Evolutionary conservation across 345 rosid genomes (phyloP).

Genomic region (Geranium rotundifolium): DNA sequence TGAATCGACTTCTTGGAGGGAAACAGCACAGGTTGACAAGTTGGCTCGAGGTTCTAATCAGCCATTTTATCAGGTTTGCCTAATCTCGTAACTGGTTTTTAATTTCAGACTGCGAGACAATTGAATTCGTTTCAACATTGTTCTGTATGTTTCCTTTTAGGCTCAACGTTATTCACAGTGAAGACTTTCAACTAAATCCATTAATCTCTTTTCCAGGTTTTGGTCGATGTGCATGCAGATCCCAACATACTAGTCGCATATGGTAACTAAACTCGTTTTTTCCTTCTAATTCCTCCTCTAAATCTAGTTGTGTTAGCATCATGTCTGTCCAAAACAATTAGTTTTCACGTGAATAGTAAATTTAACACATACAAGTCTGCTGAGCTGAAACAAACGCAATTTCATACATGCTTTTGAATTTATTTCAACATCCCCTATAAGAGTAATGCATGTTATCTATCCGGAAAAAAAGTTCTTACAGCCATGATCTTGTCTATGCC

Average conservation of each 20-base stretch:
- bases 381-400: not conserved
- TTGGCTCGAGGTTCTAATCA: conserved; percentile 61
- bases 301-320: not conserved
- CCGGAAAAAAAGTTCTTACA: too few species aligned
- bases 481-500: not conserved
- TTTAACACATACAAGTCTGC: too few species aligned
- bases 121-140: not conserved
- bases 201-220: conserved; percentile 36
- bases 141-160: too few species aligned
- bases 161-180: too few species aligned
- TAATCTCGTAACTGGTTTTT: not conserved
- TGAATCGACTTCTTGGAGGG: conserved; percentile 87
- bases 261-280: conserved; percentile 31
- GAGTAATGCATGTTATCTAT: too few species aligned
- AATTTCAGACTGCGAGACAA: not conserved
- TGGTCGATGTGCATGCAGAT: conserved; percentile 63
- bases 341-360: too few species aligned
- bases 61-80: conserved; percentile 88
- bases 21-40: conserved; percentile 65
- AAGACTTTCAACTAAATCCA: not conserved
- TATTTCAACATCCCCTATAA: too few species aligned
- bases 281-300: not conserved
- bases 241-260: conserved; percentile 77
- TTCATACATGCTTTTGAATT: not conserved
- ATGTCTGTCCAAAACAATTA: not conserved